Percentiles rank a stretch among this genome's conserved stretches.
phyloP scores from a whole-genome alignment of 257 asterid species.

The Plantago major region DNA sequence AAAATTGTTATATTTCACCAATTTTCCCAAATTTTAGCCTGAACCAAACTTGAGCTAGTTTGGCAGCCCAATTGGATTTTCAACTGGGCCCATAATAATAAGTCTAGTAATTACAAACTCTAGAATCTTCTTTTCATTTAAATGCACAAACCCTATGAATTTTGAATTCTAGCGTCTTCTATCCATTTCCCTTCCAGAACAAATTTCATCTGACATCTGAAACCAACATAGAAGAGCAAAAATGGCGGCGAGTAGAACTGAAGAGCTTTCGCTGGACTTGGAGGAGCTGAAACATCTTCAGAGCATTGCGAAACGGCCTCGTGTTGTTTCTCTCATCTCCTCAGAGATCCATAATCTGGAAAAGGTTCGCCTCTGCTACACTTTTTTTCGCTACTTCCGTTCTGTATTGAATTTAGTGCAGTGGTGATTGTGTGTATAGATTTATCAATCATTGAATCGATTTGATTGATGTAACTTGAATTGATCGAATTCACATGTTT shows the following conservation, averaged over 20 bases:
- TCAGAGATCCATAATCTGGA: conserved; percentile 61
- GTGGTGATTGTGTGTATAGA: not conserved
- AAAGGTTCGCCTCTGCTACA: conserved; percentile 37
- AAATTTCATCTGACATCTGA: not conserved
- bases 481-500: not conserved
- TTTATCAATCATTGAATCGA: not conserved
- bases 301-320: conserved; percentile 75
- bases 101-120: not conserved
- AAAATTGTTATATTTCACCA: too few species aligned
- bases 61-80: not conserved
- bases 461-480: too few species aligned
- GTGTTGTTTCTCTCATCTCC: conserved; percentile 61
- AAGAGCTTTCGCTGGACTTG: conserved; percentile 61
- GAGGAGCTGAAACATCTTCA: conserved; percentile 78
- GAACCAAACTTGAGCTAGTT: not conserved
- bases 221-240: not conserved
- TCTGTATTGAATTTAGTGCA: not conserved
- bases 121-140: not conserved
- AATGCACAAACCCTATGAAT: not conserved
- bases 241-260: conserved; percentile 44
- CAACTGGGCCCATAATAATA: not conserved
- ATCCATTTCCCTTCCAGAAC: not conserved
- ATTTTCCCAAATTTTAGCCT: too few species aligned
- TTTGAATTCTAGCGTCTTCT: conserved; percentile 20
- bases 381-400: not conserved